A percentile compares a stretch with the other conserved stretches of the same genome.
phyloP scores from a whole-genome alignment of 129 eudicot species.

The Chrysanthemum seticuspe region DNA sequence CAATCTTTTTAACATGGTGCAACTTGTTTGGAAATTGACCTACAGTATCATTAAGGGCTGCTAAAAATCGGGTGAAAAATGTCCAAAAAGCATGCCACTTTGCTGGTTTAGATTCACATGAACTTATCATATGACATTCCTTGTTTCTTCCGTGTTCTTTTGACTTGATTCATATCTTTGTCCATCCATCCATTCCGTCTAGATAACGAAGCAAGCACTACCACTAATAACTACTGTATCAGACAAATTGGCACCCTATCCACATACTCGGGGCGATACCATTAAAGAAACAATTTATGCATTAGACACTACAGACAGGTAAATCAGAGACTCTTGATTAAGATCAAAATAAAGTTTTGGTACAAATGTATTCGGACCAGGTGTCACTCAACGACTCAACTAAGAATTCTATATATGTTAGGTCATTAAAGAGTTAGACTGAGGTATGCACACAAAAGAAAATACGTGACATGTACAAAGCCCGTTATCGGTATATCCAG shows the following conservation, averaged over 20 bases:
- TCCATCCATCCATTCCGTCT: neutral
- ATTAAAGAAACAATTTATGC: no score
- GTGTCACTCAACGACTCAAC: no score
- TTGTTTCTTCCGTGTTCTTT: neutral
- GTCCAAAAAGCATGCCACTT: constrained; percentile 24
- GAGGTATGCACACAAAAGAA: no score
- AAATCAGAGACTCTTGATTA: no score
- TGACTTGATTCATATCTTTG: constrained; percentile 14
- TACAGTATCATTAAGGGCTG: neutral
- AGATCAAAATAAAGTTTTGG: no score
- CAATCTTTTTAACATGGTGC: neutral
- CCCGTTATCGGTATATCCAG: no score
- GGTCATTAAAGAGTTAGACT: no score
- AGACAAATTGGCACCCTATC: no score
- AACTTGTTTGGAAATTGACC: constrained; percentile 7
- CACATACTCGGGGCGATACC: neutral
- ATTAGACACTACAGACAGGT: no score
- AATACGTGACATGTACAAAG: no score
- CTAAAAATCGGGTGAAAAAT: constrained; percentile 24
- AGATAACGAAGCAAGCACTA: constrained; percentile 2
- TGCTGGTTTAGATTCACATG: constrained; percentile 41
- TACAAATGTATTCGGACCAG: no score
- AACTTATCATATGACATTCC: neutral
- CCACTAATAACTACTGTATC: neutral
- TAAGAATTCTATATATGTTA: no score